These are phyloP conservation scores for Chlorella ohadii DNA, from an alignment of 139 green algal genomes.

Conservation along the genomic window DNA sequence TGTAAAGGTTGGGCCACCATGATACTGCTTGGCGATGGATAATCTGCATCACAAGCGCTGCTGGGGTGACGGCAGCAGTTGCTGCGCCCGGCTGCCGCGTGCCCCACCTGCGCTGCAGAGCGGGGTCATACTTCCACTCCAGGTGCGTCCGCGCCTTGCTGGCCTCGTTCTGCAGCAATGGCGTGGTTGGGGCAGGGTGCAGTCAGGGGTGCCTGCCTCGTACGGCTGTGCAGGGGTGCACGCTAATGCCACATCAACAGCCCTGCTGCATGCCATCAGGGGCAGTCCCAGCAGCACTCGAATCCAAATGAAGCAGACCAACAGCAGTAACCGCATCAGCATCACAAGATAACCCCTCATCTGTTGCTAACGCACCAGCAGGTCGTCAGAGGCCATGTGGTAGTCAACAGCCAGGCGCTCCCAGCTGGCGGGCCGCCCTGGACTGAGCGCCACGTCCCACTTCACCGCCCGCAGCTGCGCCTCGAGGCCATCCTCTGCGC, in stretches of 20 bases:
- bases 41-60: not conserved
- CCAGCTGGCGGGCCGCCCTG: not conserved
- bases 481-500: not conserved
- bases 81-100: not conserved
- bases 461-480: not conserved
- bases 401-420: conserved; percentile 14
- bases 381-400: not conserved
- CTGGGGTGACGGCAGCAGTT: no score
- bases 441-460: not conserved
- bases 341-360: no score
- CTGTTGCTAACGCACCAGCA: conserved; percentile 7
- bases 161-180: conserved; percentile 1
- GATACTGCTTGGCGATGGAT: no score
- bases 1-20: not conserved
- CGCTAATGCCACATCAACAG: no score
- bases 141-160: not conserved
- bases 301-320: no score
- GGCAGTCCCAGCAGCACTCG: no score
- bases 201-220: no score
- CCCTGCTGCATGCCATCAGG: no score
- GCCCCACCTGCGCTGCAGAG: not conserved
- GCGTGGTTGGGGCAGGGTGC: not conserved
- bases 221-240: no score
- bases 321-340: no score
- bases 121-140: conserved; percentile 3